Conservation (phyloP, 768 basidiomycete species). For the Hypholoma fasciculare region DNA sequence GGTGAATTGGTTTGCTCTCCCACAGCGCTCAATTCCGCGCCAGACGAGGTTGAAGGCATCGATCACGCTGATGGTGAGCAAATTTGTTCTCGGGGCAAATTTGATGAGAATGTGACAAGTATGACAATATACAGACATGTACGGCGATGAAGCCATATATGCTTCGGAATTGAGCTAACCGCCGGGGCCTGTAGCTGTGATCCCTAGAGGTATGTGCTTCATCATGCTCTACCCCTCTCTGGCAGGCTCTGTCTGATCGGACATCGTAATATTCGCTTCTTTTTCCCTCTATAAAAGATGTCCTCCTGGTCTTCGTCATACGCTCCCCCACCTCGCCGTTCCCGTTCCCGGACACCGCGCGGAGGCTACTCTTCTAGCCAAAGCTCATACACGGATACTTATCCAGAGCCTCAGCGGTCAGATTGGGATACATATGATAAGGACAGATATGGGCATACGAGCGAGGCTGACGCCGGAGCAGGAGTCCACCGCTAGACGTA, state of each 20-base stretch:
- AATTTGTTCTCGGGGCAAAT: too few relatives aligned
- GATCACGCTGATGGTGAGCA: too few relatives aligned
- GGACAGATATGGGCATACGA: conserved; percentile 69
- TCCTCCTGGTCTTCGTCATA: conserved; percentile 73
- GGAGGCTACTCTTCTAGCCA: conserved; percentile 50
- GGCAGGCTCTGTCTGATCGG: conserved; percentile 74
- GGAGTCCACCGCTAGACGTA: conserved; percentile 74
- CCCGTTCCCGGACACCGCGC: conserved; percentile 80
- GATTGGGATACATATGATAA: conserved; percentile 76
- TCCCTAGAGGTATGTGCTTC: conserved; percentile 92
- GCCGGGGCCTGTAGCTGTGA: too few relatives aligned
- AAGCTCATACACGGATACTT: conserved; percentile 57
- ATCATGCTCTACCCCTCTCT: conserved; percentile 84
- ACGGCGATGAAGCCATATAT: too few relatives aligned
- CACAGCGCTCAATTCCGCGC: too few relatives aligned
- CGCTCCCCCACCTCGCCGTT: conserved; percentile 73
- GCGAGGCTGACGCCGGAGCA: conserved; percentile 69
- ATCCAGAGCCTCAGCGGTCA: conserved; percentile 61
- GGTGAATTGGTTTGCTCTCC: too few relatives aligned
- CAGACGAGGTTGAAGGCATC: too few relatives aligned
- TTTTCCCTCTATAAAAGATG: conserved; percentile 70
- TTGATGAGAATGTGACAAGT: too few relatives aligned
- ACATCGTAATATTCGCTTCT: conserved; percentile 54
- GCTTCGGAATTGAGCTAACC: too few relatives aligned
- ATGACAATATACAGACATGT: too few relatives aligned